Percentiles rank a stretch among this genome's conserved stretches.
Evolutionary conservation across 176 grass and related monocot species (phyloP).

Genomic region (Bonia amplexicaulis): DNA sequence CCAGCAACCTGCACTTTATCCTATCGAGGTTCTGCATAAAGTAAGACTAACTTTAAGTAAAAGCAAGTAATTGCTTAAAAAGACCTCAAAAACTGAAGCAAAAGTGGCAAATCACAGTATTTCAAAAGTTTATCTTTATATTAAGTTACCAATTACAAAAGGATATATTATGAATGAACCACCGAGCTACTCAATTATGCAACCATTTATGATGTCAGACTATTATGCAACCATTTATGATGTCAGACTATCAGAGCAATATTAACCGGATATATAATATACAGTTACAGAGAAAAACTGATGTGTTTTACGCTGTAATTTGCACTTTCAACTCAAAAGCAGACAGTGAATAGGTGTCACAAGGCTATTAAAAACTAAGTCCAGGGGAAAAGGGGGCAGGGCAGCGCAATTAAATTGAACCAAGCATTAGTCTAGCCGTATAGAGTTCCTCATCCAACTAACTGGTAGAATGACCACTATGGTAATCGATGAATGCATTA

Average conservation of each 20-base stretch:
- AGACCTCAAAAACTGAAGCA: slow-evolving; percentile 9
- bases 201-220: background rate
- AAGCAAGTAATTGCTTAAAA: slow-evolving; percentile 18
- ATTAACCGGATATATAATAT: background rate
- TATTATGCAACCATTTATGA: background rate
- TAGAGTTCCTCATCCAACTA: background rate
- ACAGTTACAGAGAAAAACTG: background rate
- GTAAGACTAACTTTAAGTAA: slow-evolving; percentile 3
- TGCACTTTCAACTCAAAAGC: slow-evolving; percentile 1
- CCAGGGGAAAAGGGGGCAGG: background rate
- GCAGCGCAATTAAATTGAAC: background rate
- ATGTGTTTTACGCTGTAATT: background rate
- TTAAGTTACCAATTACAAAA: slow-evolving; percentile 12
- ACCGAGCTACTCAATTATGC: background rate
- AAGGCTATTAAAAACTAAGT: background rate
- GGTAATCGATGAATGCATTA: slow-evolving; percentile 11
- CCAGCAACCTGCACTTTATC: slow-evolving; percentile 95
- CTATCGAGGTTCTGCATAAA: slow-evolving; percentile 88
- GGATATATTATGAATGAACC: background rate
- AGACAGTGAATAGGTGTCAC: background rate
- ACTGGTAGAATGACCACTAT: background rate
- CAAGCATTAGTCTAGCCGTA: background rate
- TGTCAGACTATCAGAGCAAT: background rate
- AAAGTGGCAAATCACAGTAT: background rate
- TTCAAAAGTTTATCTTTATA: background rate